Percentiles rank a stretch among this genome's conserved stretches.
phyloP scores from a whole-genome alignment of 306 rosid genomes.

The Vachellia collinsii region DNA sequence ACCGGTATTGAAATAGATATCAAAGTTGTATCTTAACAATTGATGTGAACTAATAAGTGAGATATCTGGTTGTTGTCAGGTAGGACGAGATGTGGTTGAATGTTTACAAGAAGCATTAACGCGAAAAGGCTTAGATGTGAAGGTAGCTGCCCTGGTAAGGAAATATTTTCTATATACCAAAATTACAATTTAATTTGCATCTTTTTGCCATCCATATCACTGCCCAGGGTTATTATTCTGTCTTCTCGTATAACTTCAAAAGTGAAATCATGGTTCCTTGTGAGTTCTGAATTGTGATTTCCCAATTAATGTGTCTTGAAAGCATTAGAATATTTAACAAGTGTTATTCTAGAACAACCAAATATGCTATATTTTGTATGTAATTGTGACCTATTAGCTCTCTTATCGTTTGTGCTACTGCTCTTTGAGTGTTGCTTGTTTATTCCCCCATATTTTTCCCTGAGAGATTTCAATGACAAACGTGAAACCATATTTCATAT shows the following conservation, averaged over 20 bases:
- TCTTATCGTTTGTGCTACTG: constrained; percentile 6
- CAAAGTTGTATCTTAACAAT: constrained; percentile 3
- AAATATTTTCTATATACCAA: constrained; percentile 12
- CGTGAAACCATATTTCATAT: background rate
- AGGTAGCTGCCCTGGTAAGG: constrained; percentile 82
- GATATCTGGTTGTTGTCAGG: constrained; percentile 54
- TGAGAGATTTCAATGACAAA: background rate
- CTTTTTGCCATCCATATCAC: background rate
- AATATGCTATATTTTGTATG: background rate
- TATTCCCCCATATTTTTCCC: background rate
- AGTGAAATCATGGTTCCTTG: constrained; percentile 23
- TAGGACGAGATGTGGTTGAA: constrained; percentile 77
- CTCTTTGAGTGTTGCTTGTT: constrained; percentile 15
- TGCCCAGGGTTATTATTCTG: constrained; percentile 7
- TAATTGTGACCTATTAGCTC: background rate
- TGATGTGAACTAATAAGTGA: constrained; percentile 15
- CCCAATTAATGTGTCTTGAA: background rate
- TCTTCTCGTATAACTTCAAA: constrained; percentile 7
- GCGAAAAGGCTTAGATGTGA: constrained; percentile 73
- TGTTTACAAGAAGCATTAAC: constrained; percentile 72
- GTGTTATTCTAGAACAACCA: background rate
- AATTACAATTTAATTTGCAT: background rate
- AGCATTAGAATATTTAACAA: background rate
- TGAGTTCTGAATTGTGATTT: constrained; percentile 4
- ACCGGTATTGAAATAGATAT: constrained; percentile 19